These are phyloP conservation scores for Phycomyces nitens DNA, from an alignment of 192 early-diverging fungal species.

Conservation along the genomic window DNA sequence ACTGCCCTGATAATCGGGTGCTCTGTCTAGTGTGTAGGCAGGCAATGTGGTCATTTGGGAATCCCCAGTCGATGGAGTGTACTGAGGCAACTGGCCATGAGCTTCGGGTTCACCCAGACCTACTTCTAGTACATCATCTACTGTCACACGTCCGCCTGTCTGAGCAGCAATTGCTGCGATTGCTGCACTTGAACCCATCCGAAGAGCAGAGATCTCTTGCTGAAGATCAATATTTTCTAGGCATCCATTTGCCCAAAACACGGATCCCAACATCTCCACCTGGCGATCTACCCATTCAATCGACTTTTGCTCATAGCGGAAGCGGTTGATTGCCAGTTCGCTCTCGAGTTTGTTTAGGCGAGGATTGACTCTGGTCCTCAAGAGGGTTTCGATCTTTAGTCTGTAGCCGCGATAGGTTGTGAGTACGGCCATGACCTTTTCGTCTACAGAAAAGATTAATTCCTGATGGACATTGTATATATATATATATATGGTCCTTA, in stretches of 20 bases:
- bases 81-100: no score
- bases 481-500: background rate
- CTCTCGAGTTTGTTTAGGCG: constrained; percentile 22
- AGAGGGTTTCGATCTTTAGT: constrained; percentile 25
- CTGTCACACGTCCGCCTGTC: constrained; percentile 20
- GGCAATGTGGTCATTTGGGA: background rate
- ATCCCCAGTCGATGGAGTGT: no score
- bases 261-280: constrained; percentile 15
- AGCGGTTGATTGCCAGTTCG: constrained; percentile 12
- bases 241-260: constrained; percentile 14
- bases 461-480: no score
- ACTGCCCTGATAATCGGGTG: no score
- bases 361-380: constrained; percentile 26
- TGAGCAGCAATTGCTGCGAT: constrained; percentile 16
- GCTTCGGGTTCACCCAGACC: no score
- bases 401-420: constrained; percentile 31
- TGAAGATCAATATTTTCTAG: constrained; percentile 22
- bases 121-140: constrained; percentile 32
- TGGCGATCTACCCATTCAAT: constrained; percentile 37
- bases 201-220: constrained; percentile 22
- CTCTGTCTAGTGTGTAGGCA: background rate
- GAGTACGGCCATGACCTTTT: constrained; percentile 12
- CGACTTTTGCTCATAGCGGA: constrained; percentile 24
- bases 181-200: constrained; percentile 32
- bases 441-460: constrained; percentile 5